phyloP scores from a whole-genome alignment of 306 rosid genomes.

The Arachis hypogaea region DNA sequence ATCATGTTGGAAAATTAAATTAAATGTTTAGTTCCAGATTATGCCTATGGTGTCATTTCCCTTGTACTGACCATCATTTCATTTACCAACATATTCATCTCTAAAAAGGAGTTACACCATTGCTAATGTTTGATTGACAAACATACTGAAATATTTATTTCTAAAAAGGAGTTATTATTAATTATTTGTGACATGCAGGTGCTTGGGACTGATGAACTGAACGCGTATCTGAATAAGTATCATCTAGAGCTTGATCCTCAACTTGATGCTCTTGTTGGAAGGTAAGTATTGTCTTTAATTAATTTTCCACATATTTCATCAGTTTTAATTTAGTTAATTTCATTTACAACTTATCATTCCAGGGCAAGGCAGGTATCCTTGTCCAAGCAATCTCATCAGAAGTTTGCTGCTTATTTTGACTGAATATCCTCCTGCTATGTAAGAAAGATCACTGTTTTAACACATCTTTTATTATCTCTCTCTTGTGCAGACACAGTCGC shows the following conservation, averaged over 20 bases:
- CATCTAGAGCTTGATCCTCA: constrained; percentile 83
- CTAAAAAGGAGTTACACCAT: neutral
- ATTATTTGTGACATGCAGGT: constrained; percentile 51
- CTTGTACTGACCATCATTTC: neutral
- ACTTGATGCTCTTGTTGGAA: constrained; percentile 80
- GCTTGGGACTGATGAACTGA: constrained; percentile 83
- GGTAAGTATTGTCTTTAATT: constrained; percentile 57
- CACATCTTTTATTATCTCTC: constrained; percentile 27
- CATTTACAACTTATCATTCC: constrained; percentile 11
- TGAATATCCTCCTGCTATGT: constrained; percentile 26
- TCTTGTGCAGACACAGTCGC: constrained; percentile 79
- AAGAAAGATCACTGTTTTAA: neutral
- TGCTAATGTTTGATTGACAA: neutral
- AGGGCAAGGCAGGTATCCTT: constrained; percentile 9
- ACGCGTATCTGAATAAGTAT: constrained; percentile 73
- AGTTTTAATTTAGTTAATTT: constrained; percentile 30
- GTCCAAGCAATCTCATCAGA: constrained; percentile 6
- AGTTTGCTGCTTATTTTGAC: constrained; percentile 13
- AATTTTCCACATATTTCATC: constrained; percentile 2
- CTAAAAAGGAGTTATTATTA: constrained; percentile 3
- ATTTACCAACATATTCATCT: neutral
- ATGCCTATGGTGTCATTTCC: neutral
- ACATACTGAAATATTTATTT: neutral
- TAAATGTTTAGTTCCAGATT: neutral
- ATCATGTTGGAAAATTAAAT: neutral